Evolutionary conservation across 257 asterid species (phyloP).

Genomic region (Petunia axillaris): DNA sequence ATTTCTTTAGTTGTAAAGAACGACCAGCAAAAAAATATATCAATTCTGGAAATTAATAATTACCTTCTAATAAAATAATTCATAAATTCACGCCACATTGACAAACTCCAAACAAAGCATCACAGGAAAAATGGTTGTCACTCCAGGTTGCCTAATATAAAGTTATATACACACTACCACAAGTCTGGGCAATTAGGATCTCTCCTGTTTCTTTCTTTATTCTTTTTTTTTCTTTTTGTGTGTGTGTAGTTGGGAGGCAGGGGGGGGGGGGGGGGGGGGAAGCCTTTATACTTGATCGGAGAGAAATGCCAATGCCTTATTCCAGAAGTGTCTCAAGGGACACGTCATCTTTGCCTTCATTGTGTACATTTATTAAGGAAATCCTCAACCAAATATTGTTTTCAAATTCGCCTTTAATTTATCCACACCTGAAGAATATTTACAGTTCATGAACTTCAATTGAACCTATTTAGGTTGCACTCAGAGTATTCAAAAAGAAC

Average conservation of each 20-base stretch:
- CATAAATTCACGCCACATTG: neutral
- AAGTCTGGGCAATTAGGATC: neutral
- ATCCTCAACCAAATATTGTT: neutral
- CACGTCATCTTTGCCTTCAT: neutral
- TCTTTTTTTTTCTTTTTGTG: neutral
- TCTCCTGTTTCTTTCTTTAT: neutral
- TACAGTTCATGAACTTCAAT: neutral
- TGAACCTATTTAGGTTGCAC: constrained; percentile 19
- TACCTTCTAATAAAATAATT: neutral
- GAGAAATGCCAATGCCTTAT: neutral
- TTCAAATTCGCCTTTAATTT: neutral
- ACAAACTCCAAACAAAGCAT: neutral
- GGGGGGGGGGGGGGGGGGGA: neutral
- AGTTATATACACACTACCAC: too few relatives aligned
- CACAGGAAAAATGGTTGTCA: too few relatives aligned
- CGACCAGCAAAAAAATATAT: neutral
- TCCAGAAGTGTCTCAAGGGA: neutral
- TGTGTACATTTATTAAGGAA: neutral
- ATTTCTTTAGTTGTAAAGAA: neutral
- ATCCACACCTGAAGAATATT: neutral
- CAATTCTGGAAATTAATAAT: neutral
- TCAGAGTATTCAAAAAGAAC: neutral
- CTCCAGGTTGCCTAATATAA: too few relatives aligned
- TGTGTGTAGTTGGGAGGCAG: neutral
- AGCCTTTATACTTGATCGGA: too few relatives aligned